A percentile compares a stretch with the other conserved stretches of the same genome.
phyloP scores from a whole-genome alignment of 805 yeast genomes.

The Maudiozyma saulgeensis region DNA sequence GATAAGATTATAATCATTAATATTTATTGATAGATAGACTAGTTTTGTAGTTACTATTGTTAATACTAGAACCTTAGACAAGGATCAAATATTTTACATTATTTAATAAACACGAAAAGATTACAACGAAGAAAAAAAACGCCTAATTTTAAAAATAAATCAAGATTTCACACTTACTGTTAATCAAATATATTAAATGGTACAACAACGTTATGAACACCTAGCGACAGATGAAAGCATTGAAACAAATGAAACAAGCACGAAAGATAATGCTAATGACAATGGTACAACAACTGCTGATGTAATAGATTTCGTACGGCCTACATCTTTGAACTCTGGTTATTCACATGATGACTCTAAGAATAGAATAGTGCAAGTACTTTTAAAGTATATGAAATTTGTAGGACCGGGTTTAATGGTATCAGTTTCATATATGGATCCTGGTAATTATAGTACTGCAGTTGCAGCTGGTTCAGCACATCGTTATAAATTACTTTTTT shows the following conservation, averaged over 20 bases:
- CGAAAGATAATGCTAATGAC: background rate
- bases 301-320: background rate
- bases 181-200: background rate
- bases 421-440: constrained; percentile 92
- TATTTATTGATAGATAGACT: too few relatives aligned
- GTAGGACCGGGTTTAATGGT: constrained; percentile 97
- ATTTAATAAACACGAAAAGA: too few relatives aligned
- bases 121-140: background rate
- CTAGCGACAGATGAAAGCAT: background rate
- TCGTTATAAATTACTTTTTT: constrained; percentile 67
- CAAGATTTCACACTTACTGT: background rate
- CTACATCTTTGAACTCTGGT: background rate
- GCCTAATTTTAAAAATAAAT: background rate
- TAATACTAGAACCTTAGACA: too few relatives aligned
- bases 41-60: too few relatives aligned
- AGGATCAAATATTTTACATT: too few relatives aligned
- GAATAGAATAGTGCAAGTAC: constrained; percentile 4
- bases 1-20: too few relatives aligned
- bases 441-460: constrained; percentile 93
- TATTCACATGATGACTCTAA: background rate
- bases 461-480: constrained; percentile 90
- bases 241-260: background rate
- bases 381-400: constrained; percentile 47
- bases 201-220: background rate
- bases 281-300: background rate